Base-by-base conservation (phyloP, 73 alveolate species). In the Paramecium caudatum region DNA sequence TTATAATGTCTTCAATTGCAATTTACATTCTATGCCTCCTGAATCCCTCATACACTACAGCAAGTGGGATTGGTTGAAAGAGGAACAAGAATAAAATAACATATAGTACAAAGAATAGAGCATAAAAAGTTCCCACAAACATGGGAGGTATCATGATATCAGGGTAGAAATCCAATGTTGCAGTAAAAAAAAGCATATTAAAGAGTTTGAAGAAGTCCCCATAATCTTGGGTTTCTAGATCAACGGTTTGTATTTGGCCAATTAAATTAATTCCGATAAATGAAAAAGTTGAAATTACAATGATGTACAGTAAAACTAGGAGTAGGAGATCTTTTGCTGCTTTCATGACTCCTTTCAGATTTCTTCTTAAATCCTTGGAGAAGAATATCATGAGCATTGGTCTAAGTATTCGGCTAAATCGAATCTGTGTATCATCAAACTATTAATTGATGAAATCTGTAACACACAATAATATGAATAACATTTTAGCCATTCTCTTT, bases 31-130 rank as follows among this genome's bases (percentile, higher is more conserved):
- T 61, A 10, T 86, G 93, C 25, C 46, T 86, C 30, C 93, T 32
- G 30, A 86, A 86, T 3, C 93, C 93, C 65, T 86, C 93, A 65
- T 86, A 86, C 1, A 86, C 93, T 7, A 86, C 93, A 5, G 93
- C 93, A 1, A 86, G 48, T 15, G 93, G 93, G 4, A 86, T 86
- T 0, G 93, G 93, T 37, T 45, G 48, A 45, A 86, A 86, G 25
- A 86, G 55, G 4, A 86, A 78, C 3, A 86, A n/a, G 16, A 86
- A 86, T 49, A 86, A 62, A 17, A 86, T 41, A 63, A 43, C 17
- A 32, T 41, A 62, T 8, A 37, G 34, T 7, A 63, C 90, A 86
- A 86, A 86, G 43, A 30, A 86, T 16, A 63, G 27, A 27, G 46
- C 47, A 43, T 86, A 86, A 23, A 41, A 63, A 41, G 84, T 62